phyloP scores from a whole-genome alignment of 176 grass and related monocot genomes.

The Triticum timopheevii region DNA sequence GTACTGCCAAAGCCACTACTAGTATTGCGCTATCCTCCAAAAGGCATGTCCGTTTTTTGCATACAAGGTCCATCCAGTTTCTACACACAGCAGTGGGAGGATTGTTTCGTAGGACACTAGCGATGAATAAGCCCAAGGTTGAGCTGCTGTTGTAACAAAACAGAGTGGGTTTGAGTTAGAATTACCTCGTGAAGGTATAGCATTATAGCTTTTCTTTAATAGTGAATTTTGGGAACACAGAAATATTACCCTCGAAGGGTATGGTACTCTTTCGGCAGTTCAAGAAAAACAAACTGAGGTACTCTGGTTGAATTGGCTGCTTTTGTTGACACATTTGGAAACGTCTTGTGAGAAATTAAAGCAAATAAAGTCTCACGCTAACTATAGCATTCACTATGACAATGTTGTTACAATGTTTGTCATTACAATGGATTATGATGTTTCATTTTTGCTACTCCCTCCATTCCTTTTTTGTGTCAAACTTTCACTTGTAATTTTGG shows the following conservation, averaged over 20 bases:
- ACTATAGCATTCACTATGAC: not conserved
- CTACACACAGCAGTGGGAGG: not conserved
- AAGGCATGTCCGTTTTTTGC: conserved; percentile 18
- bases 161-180: not conserved
- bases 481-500: no score
- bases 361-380: conserved; percentile 9
- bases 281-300: not conserved
- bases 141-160: conserved; percentile 10
- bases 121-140: conserved; percentile 13
- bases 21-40: conserved; percentile 17
- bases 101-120: not conserved
- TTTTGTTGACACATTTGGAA: conserved; percentile 2
- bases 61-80: conserved; percentile 4
- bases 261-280: conserved; percentile 24
- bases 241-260: conserved; percentile 4
- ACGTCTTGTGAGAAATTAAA: not conserved
- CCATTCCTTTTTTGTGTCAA: no score
- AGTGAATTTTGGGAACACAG: not conserved
- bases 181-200: not conserved
- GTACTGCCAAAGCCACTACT: not conserved
- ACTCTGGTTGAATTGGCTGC: not conserved
- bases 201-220: not conserved
- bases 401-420: not conserved
- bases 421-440: not conserved
- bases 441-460: not conserved